phyloP scores from a whole-genome alignment of 208 protist genomes.

The Leishmania turanica region DNA sequence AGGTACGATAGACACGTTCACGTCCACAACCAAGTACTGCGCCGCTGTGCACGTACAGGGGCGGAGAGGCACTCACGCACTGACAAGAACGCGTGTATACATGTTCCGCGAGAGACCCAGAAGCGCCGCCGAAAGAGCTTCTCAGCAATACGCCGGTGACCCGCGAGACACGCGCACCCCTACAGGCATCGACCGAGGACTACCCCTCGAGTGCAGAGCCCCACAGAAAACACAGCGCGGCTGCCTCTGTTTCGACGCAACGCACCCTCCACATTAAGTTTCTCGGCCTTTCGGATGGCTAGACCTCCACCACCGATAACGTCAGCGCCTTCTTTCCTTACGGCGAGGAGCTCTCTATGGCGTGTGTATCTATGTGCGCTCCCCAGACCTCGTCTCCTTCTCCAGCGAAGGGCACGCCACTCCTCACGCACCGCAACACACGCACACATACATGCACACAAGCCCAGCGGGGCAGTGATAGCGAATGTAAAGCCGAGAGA shows the following conservation, averaged over 20 bases:
- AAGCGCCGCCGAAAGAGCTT: background rate
- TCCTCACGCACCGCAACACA: background rate
- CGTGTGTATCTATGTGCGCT: background rate
- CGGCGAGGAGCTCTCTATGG: background rate
- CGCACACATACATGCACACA: too few species aligned
- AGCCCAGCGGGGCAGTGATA: background rate
- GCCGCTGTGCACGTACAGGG: background rate
- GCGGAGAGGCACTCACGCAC: background rate
- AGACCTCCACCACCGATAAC: background rate
- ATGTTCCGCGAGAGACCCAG: background rate
- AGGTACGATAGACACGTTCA: background rate
- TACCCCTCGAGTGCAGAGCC: background rate
- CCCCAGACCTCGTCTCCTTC: background rate
- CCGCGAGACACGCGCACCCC: background rate
- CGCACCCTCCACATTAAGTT: background rate
- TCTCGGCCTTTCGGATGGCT: background rate
- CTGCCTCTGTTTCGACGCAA: too few species aligned
- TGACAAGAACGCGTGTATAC: background rate
- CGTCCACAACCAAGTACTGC: background rate
- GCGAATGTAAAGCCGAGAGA: background rate
- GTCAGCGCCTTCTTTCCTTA: background rate
- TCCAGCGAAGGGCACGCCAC: background rate
- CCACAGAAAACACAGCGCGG: background rate
- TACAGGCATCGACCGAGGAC: background rate
- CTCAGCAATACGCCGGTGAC: background rate